Evolutionary conservation across 1,139 yeast species (phyloP).

Genomic region (Kurtzmaniella quercitrusa): DNA sequence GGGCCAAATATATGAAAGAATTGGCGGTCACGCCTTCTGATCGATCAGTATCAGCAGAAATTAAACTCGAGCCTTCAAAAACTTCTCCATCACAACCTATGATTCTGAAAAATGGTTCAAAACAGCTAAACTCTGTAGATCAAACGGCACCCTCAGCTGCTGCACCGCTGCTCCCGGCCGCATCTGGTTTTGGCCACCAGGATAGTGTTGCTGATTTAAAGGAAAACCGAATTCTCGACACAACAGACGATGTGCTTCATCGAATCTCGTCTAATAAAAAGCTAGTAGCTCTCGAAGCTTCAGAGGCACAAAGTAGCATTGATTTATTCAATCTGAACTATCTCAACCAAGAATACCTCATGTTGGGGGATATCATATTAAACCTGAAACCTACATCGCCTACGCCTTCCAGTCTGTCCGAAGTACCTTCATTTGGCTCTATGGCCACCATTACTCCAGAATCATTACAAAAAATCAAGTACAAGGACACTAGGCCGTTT

Average conservation of each 20-base stretch:
- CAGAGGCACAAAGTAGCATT: conserved; percentile 11
- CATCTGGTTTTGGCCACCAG: background rate
- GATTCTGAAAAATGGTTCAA: background rate
- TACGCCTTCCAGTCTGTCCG: conserved; percentile 31
- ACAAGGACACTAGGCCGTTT: conserved; percentile 38
- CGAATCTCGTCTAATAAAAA: conserved; percentile 15
- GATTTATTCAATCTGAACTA: conserved; percentile 34
- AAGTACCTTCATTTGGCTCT: conserved; percentile 8
- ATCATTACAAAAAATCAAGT: conserved; percentile 8
- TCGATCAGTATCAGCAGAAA: background rate
- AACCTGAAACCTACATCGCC: conserved; percentile 54
- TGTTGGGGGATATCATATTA: conserved; percentile 52
- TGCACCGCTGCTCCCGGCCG: background rate
- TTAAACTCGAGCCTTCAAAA: background rate
- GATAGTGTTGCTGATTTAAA: background rate
- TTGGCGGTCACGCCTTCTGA: conserved; percentile 1
- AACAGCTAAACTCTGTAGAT: background rate
- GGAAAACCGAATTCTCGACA: conserved; percentile 23
- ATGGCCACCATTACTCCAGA: conserved; percentile 19
- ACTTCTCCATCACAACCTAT: background rate
- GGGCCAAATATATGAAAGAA: conserved; percentile 39
- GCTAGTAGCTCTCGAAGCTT: conserved; percentile 8
- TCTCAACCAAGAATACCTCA: conserved; percentile 53
- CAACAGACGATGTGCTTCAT: conserved; percentile 38
- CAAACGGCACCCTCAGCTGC: background rate